These are phyloP conservation scores for Xylariales sp. DNA, from an alignment of 2,329 filamentous ascomycete species.

Conservation along the genomic window DNA sequence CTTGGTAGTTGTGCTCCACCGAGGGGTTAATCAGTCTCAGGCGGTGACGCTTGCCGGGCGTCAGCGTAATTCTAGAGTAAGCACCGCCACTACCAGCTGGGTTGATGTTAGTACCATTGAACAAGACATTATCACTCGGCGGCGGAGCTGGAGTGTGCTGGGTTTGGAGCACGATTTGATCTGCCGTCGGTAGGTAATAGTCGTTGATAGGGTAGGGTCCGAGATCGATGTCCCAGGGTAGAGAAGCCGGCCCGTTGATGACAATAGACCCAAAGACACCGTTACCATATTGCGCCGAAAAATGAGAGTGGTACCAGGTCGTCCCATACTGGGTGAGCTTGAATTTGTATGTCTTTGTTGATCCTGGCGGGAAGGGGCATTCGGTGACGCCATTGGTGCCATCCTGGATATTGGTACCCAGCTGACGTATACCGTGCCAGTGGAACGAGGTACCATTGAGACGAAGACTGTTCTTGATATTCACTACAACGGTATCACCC, in stretches of 20 bases:
- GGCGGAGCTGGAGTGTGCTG: constrained; percentile 42
- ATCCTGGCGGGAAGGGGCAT: constrained; percentile 47
- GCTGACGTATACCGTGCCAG: constrained; percentile 55
- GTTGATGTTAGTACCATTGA: constrained; percentile 57
- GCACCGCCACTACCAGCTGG: constrained; percentile 45
- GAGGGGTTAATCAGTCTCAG: constrained; percentile 63
- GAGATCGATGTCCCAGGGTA: constrained; percentile 63
- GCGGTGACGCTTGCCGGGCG: constrained; percentile 58
- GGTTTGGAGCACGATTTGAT: constrained; percentile 39
- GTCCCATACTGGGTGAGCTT: constrained; percentile 44
- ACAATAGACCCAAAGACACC: constrained; percentile 60
- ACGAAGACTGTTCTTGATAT: constrained; percentile 76
- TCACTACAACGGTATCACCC: constrained; percentile 72
- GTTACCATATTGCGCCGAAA: constrained; percentile 58
- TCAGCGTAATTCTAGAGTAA: constrained; percentile 51
- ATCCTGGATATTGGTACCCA: constrained; percentile 52
- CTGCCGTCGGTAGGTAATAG: constrained; percentile 59
- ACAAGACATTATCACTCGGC: constrained; percentile 53
- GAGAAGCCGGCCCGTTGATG: constrained; percentile 56
- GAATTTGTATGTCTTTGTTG: constrained; percentile 42
- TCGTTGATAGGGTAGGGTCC: constrained; percentile 64
- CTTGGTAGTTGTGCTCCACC: constrained; percentile 60
- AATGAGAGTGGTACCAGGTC: constrained; percentile 58
- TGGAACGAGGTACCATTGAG: constrained; percentile 52
- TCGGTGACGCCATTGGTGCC: constrained; percentile 54